These are phyloP conservation scores for Chytriomyces hyalinus DNA, from an alignment of 192 early-diverging fungal genomes.

Conservation along the genomic window DNA sequence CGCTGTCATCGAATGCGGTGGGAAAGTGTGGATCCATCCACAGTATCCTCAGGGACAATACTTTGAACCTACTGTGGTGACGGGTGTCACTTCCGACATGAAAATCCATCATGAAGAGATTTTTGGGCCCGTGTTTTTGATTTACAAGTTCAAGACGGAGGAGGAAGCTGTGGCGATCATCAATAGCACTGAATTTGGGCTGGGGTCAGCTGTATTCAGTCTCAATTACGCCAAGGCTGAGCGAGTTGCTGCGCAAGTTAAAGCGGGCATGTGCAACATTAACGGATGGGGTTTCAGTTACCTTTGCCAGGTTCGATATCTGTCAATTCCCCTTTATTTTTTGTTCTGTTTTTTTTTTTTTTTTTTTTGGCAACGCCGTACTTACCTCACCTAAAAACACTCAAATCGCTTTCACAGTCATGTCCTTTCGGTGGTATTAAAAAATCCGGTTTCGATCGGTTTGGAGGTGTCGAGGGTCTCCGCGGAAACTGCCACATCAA, in stretches of 20 bases:
- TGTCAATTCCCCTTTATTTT: not conserved
- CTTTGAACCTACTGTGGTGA: conserved; percentile 77
- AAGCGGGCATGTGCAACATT: conserved; percentile 80
- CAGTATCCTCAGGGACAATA: conserved; percentile 56
- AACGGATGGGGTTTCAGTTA: conserved; percentile 90
- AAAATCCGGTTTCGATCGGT: conserved; percentile 35
- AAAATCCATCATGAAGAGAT: conserved; percentile 81
- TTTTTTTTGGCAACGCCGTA: not conserved
- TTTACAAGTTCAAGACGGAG: conserved; percentile 78
- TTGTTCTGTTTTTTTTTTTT: not conserved
- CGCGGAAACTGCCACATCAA: conserved; percentile 40
- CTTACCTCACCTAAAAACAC: too few relatives aligned
- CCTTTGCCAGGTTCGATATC: conserved; percentile 63
- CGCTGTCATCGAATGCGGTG: conserved; percentile 74
- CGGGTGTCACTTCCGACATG: conserved; percentile 72
- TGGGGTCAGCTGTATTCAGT: conserved; percentile 82
- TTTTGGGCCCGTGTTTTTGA: conserved; percentile 89
- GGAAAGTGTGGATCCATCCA: conserved; percentile 71
- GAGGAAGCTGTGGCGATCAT: conserved; percentile 69
- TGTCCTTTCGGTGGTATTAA: conserved; percentile 41
- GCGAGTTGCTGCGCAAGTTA: conserved; percentile 64
- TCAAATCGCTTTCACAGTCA: not conserved
- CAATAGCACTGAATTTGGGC: conserved; percentile 75
- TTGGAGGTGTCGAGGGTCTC: conserved; percentile 43
- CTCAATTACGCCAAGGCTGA: conserved; percentile 65